These are phyloP conservation scores for Russula compacta DNA, from an alignment of 768 basidiomycete species.

Conservation along the genomic window DNA sequence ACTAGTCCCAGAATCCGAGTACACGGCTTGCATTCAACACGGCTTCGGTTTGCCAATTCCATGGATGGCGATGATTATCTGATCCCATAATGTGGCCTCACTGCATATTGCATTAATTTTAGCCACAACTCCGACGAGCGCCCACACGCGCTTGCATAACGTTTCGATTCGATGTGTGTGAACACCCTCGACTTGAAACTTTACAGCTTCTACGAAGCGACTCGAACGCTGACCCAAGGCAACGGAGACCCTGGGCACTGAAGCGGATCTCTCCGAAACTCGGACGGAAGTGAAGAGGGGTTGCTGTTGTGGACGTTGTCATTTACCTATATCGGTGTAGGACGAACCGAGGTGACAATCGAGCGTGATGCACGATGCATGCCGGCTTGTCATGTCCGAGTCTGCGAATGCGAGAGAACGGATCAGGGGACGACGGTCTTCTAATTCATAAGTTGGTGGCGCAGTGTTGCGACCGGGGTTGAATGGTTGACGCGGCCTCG, in stretches of 20 bases:
- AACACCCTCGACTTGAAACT: not conserved
- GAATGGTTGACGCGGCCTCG: no score
- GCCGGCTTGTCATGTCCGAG: not conserved
- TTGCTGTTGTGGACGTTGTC: not conserved
- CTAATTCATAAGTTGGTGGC: no score
- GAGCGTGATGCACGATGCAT: not conserved
- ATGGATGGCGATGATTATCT: conserved; percentile 10
- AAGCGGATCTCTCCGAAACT: not conserved
- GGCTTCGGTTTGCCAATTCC: not conserved
- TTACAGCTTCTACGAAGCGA: not conserved
- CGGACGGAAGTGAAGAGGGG: not conserved
- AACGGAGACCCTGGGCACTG: not conserved
- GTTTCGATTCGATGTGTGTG: not conserved
- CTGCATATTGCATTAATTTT: not conserved
- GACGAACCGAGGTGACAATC: not conserved
- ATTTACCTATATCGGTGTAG: no score
- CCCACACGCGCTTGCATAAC: not conserved
- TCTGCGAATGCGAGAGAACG: not conserved
- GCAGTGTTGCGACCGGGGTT: no score
- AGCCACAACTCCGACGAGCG: not conserved
- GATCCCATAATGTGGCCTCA: conserved; percentile 2
- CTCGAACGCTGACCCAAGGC: not conserved
- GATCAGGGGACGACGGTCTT: not conserved
- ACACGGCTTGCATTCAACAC: not conserved
- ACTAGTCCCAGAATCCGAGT: not conserved